Base-by-base conservation (phyloP, 2,329 filamentous ascomycete species). In the Ceratocystis colombiana region DNA sequence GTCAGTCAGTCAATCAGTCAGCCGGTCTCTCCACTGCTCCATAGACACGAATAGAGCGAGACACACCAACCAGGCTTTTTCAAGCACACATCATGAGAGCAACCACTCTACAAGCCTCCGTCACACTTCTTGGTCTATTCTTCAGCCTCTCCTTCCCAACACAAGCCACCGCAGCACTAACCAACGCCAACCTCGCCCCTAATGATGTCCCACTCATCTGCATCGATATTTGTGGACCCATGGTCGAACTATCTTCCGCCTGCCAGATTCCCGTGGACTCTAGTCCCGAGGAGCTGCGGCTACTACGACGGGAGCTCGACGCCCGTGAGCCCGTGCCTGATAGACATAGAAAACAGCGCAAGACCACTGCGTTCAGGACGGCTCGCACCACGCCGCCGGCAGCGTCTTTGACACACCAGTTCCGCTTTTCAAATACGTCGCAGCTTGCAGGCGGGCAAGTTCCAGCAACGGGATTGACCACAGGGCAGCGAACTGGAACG, bases 211-310 rank as follows among this genome's bases (percentile, higher is more conserved):
- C 76, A 41, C 67, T 77, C 25, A 71, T 72, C 64, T 78, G 76
- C 67, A 75, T 75, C 45, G 74, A 73, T 48, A 77, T 78, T 64
- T 78, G 76, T 71, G 76, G 76, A 3, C 76, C 76, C 64, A 74
- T 78, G 62, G 75, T 78, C 66, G 76, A 78, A 70, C 70, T 78
- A n/a, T 74, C 75, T 41, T 71, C 71, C 8, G 73, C 73, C 57
- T 78, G 76, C 72, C 72, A 73, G 68, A 62, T 72, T 41, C 69
- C 70, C 12, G 59, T 68, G 17, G 64, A 28, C n/a, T 8, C 61
- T 30, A 65, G n/a, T 22, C 64, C 64, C 41, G 62, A 48, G 4
- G 33, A 25, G 33, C 44, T 30, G 33, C 48, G 28, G 41, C 33
- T 45, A 1, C 37, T 20, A n/a, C 30, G 10, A 59, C 63, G 41